A percentile compares a stretch with the other conserved stretches of the same genome.
These are phyloP conservation scores for Termitomyces sp. DNA, from an alignment of 1,284 basidiomycete genomes.

Conservation along the genomic window DNA sequence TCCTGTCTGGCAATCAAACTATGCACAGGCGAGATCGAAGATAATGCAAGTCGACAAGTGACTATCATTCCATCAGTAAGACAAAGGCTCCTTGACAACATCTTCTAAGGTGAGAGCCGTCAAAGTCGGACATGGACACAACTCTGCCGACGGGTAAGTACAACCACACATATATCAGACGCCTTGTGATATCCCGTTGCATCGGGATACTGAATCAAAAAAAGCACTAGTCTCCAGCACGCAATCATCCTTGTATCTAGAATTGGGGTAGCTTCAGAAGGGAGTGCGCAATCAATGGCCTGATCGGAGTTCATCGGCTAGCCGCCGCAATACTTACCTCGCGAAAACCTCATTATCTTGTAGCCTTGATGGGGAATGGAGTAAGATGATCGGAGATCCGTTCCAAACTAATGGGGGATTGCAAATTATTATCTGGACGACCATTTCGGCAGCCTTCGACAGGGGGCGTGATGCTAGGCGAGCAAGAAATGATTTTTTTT, in stretches of 20 bases:
- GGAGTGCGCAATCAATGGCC: conserved; percentile 8
- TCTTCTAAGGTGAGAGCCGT: conserved; percentile 7
- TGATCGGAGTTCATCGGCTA: conserved; percentile 19
- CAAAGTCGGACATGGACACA: conserved; percentile 5
- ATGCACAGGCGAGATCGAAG: conserved; percentile 3
- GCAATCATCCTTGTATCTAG: conserved; percentile 1
- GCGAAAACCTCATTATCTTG: conserved; percentile 6
- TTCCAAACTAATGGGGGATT: conserved; percentile 14
- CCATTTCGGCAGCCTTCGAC: conserved; percentile 13
- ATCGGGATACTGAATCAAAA: conserved; percentile 1
- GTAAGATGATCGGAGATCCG: conserved; percentile 16
- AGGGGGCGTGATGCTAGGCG: conserved; percentile 15
- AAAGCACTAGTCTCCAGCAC: conserved; percentile 9
- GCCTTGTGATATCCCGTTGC: conserved; percentile 10
- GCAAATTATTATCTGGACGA: conserved; percentile 8
- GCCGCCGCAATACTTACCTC: conserved; percentile 13
- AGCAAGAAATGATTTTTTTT: conserved; percentile 12
- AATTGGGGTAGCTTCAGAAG: conserved; percentile 10
- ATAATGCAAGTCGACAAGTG: conserved; percentile 1
- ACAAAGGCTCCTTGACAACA: conserved; percentile 5
- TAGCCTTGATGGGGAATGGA: conserved; percentile 12
- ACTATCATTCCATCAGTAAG: conserved; percentile 12
- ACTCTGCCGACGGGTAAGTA: not conserved
- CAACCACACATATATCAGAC: not conserved
- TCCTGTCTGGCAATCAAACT: conserved; percentile 13